Conservation (phyloP, 2,329 filamentous ascomycete genomes). For the Botrytis tulipae region DNA sequence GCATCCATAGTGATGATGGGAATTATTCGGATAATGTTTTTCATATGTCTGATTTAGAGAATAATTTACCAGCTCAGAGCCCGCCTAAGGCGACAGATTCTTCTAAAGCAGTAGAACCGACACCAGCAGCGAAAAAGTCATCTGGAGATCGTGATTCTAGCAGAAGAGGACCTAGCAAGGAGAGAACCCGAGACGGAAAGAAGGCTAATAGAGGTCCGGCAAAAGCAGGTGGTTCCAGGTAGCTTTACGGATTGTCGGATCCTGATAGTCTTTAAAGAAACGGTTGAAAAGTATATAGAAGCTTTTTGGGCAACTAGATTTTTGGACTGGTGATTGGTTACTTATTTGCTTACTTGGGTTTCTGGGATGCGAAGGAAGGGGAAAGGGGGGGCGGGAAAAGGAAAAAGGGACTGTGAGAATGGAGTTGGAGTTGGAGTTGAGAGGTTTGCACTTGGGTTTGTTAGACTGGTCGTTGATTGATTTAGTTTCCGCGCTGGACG, state of each 20-base stretch:
- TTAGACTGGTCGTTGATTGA: neutral
- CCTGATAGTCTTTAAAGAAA: neutral
- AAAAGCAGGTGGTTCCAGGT: neutral
- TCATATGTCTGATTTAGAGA: neutral
- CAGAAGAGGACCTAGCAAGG: neutral
- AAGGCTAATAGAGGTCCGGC: too few species aligned
- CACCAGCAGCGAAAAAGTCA: too few species aligned
- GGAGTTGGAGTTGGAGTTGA: slow-evolving; percentile 2
- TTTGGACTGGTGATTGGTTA: neutral
- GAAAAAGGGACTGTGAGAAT: neutral
- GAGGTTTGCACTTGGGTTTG: neutral
- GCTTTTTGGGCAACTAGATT: neutral
- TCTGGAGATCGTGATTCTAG: neutral
- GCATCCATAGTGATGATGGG: neutral
- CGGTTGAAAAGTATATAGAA: neutral
- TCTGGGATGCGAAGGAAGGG: neutral
- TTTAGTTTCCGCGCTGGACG: neutral
- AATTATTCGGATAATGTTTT: neutral
- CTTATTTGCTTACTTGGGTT: neutral
- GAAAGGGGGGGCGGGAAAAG: neutral
- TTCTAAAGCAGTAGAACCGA: neutral
- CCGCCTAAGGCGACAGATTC: neutral
- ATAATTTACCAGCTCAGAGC: neutral
- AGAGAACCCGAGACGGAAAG: too few species aligned
- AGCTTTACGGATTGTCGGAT: neutral